phyloP scores from a whole-genome alignment of 2,329 filamentous ascomycete species.

The Aspergillus brasiliensis region DNA sequence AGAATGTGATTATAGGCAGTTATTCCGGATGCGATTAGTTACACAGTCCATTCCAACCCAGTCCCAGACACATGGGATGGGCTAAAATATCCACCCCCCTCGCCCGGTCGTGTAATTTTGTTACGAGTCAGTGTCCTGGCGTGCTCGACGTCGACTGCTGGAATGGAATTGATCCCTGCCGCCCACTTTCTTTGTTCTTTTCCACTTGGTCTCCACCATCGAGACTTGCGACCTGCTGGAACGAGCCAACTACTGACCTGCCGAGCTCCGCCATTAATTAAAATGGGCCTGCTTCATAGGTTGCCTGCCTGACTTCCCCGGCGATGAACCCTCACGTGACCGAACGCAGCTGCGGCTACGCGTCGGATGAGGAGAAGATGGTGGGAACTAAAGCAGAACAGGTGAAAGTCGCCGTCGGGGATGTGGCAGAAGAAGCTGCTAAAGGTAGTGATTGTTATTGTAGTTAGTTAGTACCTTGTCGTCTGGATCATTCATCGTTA shows the following conservation, averaged over 20 bases:
- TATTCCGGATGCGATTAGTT: not conserved
- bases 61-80: not conserved
- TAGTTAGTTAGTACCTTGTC: not conserved
- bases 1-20: not conserved
- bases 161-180: constrained; percentile 8
- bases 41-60: not conserved
- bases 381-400: constrained; percentile 3
- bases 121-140: constrained; percentile 12
- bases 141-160: constrained; percentile 3
- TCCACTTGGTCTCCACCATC: constrained; percentile 11
- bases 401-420: not conserved
- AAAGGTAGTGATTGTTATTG: too few species aligned
- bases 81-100: not conserved
- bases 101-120: not conserved
- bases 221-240: not conserved
- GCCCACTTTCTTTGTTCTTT: constrained; percentile 5
- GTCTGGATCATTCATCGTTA: not conserved
- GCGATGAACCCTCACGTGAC: constrained; percentile 21
- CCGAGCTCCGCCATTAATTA: not conserved
- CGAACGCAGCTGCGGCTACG: constrained; percentile 22
- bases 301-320: not conserved
- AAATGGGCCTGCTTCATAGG: constrained; percentile 1
- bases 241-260: not conserved
- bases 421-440: not conserved
- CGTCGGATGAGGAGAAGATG: constrained; percentile 11